Evolutionary conservation across 352 stramenopile species (phyloP).

Genomic region (Phytophthora pisi): DNA sequence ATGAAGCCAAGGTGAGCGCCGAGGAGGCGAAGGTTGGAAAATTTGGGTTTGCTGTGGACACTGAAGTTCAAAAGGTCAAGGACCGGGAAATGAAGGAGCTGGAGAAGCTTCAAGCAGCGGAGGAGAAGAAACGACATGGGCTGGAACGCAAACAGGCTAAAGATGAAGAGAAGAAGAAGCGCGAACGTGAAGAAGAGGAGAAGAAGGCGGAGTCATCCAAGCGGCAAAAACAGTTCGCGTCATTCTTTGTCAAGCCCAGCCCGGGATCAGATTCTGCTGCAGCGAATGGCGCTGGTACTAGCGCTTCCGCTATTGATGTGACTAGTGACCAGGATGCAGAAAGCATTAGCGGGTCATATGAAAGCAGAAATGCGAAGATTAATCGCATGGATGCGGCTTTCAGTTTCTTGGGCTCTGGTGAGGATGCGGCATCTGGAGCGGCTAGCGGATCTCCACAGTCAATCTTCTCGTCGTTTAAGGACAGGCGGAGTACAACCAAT

Average conservation of each 20-base stretch:
- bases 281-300: slow-evolving; percentile 11
- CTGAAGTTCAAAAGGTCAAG: slow-evolving; percentile 63
- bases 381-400: slow-evolving; percentile 56
- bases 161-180: slow-evolving; percentile 66
- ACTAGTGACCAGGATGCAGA: slow-evolving; percentile 18
- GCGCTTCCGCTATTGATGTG: slow-evolving; percentile 26
- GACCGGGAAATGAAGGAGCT: slow-evolving; percentile 66
- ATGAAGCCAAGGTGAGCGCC: slow-evolving; percentile 80
- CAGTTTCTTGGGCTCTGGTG: slow-evolving; percentile 27
- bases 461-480: slow-evolving; percentile 38
- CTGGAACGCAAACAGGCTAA: slow-evolving; percentile 66
- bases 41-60: slow-evolving; percentile 69
- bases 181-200: slow-evolving; percentile 54
- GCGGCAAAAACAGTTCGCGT: slow-evolving; percentile 66
- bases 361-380: slow-evolving; percentile 45
- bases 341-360: background rate
- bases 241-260: slow-evolving; percentile 65
- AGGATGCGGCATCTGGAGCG: background rate
- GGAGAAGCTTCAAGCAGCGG: slow-evolving; percentile 52
- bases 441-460: slow-evolving; percentile 4
- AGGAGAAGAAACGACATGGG: slow-evolving; percentile 67
- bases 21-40: slow-evolving; percentile 85
- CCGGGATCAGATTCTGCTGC: background rate
- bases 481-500: slow-evolving; percentile 24
- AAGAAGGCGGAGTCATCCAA: slow-evolving; percentile 45